Evolutionary conservation across 2,329 filamentous ascomycete species (phyloP).

Genomic region (Botrytis squamosa): DNA sequence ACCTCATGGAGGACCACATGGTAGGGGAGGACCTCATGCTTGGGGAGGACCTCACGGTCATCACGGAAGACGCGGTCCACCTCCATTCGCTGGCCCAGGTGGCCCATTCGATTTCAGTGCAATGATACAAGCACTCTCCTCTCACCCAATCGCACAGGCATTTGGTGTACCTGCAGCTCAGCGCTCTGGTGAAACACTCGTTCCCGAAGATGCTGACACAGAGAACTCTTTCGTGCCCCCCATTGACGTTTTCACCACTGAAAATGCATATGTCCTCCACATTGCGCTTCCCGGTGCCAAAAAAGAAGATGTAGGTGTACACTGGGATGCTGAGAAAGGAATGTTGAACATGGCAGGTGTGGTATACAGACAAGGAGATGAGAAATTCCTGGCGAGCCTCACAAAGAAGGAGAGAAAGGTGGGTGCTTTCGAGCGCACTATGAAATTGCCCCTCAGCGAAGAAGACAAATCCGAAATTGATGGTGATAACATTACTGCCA

Average conservation of each 20-base stretch:
- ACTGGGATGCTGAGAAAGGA: slow-evolving; percentile 69
- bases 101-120: slow-evolving; percentile 34
- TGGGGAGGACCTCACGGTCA: slow-evolving; percentile 25
- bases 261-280: slow-evolving; percentile 66
- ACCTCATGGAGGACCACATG: slow-evolving; percentile 23
- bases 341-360: slow-evolving; percentile 69
- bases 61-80: slow-evolving; percentile 28
- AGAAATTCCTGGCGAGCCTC: slow-evolving; percentile 64
- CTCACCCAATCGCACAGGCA: slow-evolving; percentile 36
- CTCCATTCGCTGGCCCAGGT: slow-evolving; percentile 30
- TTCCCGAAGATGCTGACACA: slow-evolving; percentile 31
- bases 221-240: slow-evolving; percentile 58
- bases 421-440: slow-evolving; percentile 70
- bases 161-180: slow-evolving; percentile 25
- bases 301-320: slow-evolving; percentile 74
- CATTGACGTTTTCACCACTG: slow-evolving; percentile 73
- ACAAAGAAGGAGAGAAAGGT: slow-evolving; percentile 64
- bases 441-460: slow-evolving; percentile 57
- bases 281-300: slow-evolving; percentile 72
- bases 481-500: slow-evolving; percentile 66
- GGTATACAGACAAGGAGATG: slow-evolving; percentile 68
- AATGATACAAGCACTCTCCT: slow-evolving; percentile 32
- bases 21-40: slow-evolving; percentile 22
- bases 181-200: slow-evolving; percentile 30
- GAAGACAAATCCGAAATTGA: slow-evolving; percentile 62